phyloP scores from a whole-genome alignment of 2,329 filamentous ascomycete genomes.

The Aureobasidium uvarum region DNA sequence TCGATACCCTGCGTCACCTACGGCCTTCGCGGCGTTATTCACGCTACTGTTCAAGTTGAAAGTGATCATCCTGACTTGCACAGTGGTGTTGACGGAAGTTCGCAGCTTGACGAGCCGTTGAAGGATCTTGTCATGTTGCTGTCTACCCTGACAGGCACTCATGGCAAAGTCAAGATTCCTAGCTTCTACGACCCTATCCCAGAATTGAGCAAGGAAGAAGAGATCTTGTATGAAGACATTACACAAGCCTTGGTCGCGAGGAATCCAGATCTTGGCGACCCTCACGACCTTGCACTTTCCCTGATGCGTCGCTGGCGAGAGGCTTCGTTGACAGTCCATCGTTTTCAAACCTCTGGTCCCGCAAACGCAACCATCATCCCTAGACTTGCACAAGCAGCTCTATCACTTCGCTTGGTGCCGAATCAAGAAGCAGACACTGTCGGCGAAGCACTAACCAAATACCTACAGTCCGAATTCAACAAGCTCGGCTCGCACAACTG shows the following conservation, averaged over 20 bases:
- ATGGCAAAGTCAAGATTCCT: slow-evolving; percentile 80
- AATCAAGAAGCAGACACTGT: slow-evolving; percentile 86
- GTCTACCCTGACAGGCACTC: slow-evolving; percentile 73
- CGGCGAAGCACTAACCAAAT: slow-evolving; percentile 63
- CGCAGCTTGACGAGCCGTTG: slow-evolving; percentile 83
- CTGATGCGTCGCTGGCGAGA: slow-evolving; percentile 95
- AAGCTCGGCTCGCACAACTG: slow-evolving; percentile 76
- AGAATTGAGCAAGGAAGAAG: slow-evolving; percentile 70
- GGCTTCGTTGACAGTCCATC: slow-evolving; percentile 89
- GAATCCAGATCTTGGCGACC: slow-evolving; percentile 62
- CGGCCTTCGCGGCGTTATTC: slow-evolving; percentile 86
- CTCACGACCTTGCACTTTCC: slow-evolving; percentile 72
- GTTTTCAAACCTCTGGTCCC: slow-evolving; percentile 87
- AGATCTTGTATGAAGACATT: slow-evolving; percentile 80
- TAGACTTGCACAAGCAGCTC: slow-evolving; percentile 78
- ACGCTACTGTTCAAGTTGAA: slow-evolving; percentile 85
- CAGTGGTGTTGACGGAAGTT: slow-evolving; percentile 93
- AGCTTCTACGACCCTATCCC: slow-evolving; percentile 85
- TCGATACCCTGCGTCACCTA: slow-evolving; percentile 95
- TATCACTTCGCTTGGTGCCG: slow-evolving; percentile 89
- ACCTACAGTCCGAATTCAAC: slow-evolving; percentile 68
- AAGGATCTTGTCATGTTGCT: slow-evolving; percentile 86
- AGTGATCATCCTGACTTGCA: slow-evolving; percentile 86
- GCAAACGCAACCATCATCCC: slow-evolving; percentile 88
- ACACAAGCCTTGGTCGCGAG: slow-evolving; percentile 70